Percentiles rank a stretch among this genome's conserved stretches.
These are phyloP conservation scores for Uromyces viciae-fabae DNA, from an alignment of 1,284 basidiomycete species.

Conservation along the genomic window DNA sequence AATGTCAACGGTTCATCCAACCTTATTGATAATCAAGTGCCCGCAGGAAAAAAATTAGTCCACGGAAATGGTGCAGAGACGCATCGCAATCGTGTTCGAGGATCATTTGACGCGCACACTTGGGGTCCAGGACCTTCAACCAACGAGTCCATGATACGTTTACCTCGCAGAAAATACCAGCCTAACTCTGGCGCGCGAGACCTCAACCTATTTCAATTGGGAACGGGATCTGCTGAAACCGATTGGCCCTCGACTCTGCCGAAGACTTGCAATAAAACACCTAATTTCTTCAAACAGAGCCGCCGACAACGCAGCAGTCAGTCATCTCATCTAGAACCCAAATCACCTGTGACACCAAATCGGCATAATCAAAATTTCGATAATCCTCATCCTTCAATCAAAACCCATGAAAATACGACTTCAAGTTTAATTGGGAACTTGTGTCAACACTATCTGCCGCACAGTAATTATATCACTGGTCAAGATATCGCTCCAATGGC, in stretches of 20 bases:
- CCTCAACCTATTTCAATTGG: too few species aligned
- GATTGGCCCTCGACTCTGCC: neutral
- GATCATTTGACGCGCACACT: too few species aligned
- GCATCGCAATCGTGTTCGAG: too few species aligned
- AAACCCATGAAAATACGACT: neutral
- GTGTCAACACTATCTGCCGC: slow-evolving; percentile 9
- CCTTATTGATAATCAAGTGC: neutral
- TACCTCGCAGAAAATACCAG: too few species aligned
- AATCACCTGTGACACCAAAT: neutral
- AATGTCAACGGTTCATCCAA: neutral
- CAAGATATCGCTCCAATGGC: neutral
- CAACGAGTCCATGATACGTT: too few species aligned
- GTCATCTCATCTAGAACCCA: neutral
- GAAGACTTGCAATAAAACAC: too few species aligned
- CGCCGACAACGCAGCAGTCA: neutral
- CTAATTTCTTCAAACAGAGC: neutral
- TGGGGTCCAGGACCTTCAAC: too few species aligned
- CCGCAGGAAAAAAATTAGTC: neutral
- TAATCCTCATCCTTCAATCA: slow-evolving; percentile 1
- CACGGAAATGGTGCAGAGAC: too few species aligned
- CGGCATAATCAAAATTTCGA: neutral
- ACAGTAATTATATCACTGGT: neutral
- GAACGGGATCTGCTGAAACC: too few species aligned
- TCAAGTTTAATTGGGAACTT: neutral
- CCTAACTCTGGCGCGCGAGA: too few species aligned